Base-by-base conservation (phyloP, 2,329 filamentous ascomycete species). In the Epichloe brachyelytri region DNA sequence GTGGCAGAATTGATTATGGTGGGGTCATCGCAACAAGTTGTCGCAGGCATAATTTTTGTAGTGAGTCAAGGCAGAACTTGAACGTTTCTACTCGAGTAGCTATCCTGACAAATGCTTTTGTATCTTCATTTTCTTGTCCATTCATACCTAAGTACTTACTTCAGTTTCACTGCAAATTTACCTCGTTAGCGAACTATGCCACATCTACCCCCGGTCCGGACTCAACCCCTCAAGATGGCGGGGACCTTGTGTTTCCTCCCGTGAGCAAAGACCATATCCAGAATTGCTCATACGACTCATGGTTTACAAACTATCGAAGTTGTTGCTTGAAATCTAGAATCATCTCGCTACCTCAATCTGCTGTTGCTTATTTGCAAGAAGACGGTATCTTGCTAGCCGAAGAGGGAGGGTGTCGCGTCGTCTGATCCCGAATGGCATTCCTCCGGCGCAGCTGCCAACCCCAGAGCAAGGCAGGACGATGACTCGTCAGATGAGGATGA, bases 221-320 rank as follows among this genome's bases (percentile, higher is more conserved):
- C 15, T 17, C 48, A 10, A 44, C 48, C 19, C 46, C 51, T 33
- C 36, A 49, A 26, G 59, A 59, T 30, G 55, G 56, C 22, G 53
- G 54, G 36, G 58, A 62, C 30, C 46, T 88, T 17, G 80, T 79
- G 19, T 97, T 98, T 63, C 86, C 89, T 19, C 88, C 88, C 1
- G 79, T 95, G 52, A 88, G 83, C 34, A 86, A 83, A 63, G 80
- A 85, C 45, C 91, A 98, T 62, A 94, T 98, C 54, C 73, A 95
- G 50, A 86, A 96, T 68, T 98, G 91, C 70, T 94, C 93, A 41
- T 96, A 94, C 67, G 86, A 95, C 65, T 80, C 77, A 54, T 98
- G 93, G 93, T 88, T 95, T 62, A 81, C 86, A 46, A 83, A 79
- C 76, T 95, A 94, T 65, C 84, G 87, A 53, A 73, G 80, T 7